Percentiles rank a stretch among this genome's conserved stretches.
These are phyloP conservation scores for Combretum micranthum DNA, from an alignment of 345 rosid species.

Conservation along the genomic window DNA sequence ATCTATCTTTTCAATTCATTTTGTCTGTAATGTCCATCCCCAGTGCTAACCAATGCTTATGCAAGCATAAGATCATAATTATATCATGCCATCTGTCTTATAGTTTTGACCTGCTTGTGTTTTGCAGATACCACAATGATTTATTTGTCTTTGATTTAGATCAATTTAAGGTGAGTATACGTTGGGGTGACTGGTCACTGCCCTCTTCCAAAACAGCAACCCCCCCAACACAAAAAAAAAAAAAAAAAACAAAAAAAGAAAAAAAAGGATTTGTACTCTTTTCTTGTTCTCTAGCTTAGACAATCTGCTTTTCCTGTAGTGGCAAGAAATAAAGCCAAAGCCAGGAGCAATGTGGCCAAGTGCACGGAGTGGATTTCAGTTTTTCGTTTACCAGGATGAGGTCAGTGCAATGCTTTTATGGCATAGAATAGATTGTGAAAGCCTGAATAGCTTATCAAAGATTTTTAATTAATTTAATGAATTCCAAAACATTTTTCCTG, in stretches of 20 bases:
- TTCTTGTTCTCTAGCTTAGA: no score
- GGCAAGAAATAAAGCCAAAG: conserved; percentile 96
- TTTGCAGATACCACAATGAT: conserved; percentile 80
- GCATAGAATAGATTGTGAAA: no score
- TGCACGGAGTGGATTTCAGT: conserved; percentile 91
- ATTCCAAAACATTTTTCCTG: no score
- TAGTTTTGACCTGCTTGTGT: conserved; percentile 1
- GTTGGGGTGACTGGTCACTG: conserved; percentile 4
- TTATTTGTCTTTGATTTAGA: conserved; percentile 78
- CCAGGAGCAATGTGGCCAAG: conserved; percentile 95
- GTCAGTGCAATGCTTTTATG: conserved; percentile 21
- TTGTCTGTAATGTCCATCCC: no score
- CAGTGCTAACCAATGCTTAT: no score
- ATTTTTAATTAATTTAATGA: no score
- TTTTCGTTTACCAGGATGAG: conserved; percentile 86
- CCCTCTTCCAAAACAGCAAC: no score
- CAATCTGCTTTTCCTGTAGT: conserved; percentile 31
- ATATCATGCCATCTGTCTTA: background rate
- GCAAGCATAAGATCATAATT: background rate
- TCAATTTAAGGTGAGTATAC: conserved; percentile 65
- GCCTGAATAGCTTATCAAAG: no score
- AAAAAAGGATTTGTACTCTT: no score
- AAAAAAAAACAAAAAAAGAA: no score
- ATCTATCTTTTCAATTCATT: no score
- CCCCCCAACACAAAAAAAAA: no score